These are phyloP conservation scores for Chalciporus piperatus DNA, from an alignment of 768 basidiomycete species.

Conservation along the genomic window DNA sequence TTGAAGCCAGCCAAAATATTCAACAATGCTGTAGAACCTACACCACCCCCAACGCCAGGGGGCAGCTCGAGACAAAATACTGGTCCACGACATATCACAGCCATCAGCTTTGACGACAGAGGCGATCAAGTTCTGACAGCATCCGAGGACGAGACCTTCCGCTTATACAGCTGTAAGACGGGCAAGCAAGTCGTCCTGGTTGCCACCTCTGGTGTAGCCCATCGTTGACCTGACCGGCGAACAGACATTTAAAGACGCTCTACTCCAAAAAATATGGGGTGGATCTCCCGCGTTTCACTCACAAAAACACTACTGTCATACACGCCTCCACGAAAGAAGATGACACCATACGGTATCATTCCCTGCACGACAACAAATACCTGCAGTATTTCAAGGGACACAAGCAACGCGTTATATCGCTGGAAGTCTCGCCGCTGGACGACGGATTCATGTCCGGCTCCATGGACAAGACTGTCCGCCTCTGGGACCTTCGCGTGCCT, in stretches of 20 bases:
- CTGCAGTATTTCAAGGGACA: constrained; percentile 96
- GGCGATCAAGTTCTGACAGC: constrained; percentile 87
- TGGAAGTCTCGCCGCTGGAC: constrained; percentile 89
- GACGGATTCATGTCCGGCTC: constrained; percentile 96
- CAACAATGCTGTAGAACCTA: constrained; percentile 69
- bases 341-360: constrained; percentile 93
- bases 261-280: constrained; percentile 97
- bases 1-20: constrained; percentile 90
- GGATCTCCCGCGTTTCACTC: constrained; percentile 92
- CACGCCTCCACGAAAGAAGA: constrained; percentile 95
- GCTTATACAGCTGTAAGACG: constrained; percentile 82
- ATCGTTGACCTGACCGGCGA: constrained; percentile 27
- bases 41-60: constrained; percentile 46
- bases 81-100: constrained; percentile 77
- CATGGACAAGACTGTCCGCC: constrained; percentile 88
- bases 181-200: constrained; percentile 79
- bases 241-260: constrained; percentile 70
- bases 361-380: constrained; percentile 94
- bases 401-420: constrained; percentile 80
- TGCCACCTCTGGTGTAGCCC: constrained; percentile 10
- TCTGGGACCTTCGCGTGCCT: constrained; percentile 90
- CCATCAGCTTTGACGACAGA: constrained; percentile 86
- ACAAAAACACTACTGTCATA: constrained; percentile 79
- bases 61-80: constrained; percentile 32
- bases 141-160: constrained; percentile 89